A percentile compares a stretch with the other conserved stretches of the same genome.
Conservation (phyloP, 1,284 basidiomycete species). For the Fistulina hepatica region DNA sequence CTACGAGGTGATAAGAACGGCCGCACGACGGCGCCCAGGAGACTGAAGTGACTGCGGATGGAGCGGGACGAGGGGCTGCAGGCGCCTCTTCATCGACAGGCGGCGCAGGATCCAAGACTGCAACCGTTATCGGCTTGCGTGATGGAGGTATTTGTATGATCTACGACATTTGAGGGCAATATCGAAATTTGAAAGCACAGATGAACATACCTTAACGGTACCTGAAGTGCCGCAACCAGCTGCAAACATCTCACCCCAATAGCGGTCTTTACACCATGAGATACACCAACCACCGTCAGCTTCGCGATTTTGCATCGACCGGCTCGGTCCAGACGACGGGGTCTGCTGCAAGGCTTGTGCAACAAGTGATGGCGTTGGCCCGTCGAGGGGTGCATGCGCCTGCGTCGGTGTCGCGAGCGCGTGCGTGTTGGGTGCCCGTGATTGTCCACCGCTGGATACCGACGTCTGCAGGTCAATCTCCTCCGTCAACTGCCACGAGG, state of each 20-base stretch:
- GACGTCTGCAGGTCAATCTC: slow-evolving; percentile 67
- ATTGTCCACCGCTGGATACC: slow-evolving; percentile 33
- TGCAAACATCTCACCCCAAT: slow-evolving; percentile 85
- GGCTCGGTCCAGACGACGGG: slow-evolving; percentile 25
- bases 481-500: slow-evolving; percentile 71
- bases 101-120: slow-evolving; percentile 31
- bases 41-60: slow-evolving; percentile 62
- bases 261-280: slow-evolving; percentile 88
- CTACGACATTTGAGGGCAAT: slow-evolving; percentile 15
- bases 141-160: slow-evolving; percentile 52
- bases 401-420: slow-evolving; percentile 62
- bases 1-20: slow-evolving; percentile 83
- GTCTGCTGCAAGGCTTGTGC: slow-evolving; percentile 43
- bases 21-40: slow-evolving; percentile 91
- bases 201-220: slow-evolving; percentile 53
- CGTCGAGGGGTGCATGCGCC: slow-evolving; percentile 41
- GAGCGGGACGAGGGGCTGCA: slow-evolving; percentile 11
- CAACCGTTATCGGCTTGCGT: slow-evolving; percentile 33
- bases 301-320: slow-evolving; percentile 55
- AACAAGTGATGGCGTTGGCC: slow-evolving; percentile 45
- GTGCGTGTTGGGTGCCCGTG: slow-evolving; percentile 31
- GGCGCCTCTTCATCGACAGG: slow-evolving; percentile 8
- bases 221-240: slow-evolving; percentile 64
- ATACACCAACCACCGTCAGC: slow-evolving; percentile 88
- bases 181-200: neutral